Percentiles rank a stretch among this genome's conserved stretches.
Evolutionary conservation across 441 rosid genomes (phyloP).

Genomic region (Gossypium aridum): DNA sequence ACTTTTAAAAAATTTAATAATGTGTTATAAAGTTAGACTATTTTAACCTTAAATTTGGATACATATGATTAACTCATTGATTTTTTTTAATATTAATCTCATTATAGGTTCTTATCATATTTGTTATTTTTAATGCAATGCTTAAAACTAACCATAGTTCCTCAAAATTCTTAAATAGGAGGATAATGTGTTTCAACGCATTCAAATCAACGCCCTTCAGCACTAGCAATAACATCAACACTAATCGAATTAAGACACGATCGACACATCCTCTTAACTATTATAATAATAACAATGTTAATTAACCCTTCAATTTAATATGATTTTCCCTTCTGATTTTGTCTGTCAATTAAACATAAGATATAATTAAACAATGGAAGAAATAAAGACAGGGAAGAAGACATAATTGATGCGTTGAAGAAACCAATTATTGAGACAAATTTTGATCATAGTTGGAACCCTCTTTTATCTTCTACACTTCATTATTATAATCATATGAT

Average conservation of each 20-base stretch:
- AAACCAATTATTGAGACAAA: neutral
- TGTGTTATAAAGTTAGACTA: too few species aligned
- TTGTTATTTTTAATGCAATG: too few species aligned
- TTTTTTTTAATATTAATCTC: too few species aligned
- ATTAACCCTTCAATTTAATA: neutral
- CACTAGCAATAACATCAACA: neutral
- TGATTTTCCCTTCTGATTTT: neutral
- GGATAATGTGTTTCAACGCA: too few species aligned
- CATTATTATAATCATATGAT: neutral
- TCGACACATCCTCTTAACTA: too few species aligned
- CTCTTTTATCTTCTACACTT: neutral
- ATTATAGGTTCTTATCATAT: too few species aligned
- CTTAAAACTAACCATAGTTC: too few species aligned
- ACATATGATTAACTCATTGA: too few species aligned
- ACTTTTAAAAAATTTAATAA: too few species aligned
- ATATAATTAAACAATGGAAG: neutral
- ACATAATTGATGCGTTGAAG: neutral
- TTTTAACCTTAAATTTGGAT: too few species aligned
- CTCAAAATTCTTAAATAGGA: fast-evolving
- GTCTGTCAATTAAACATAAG: neutral
- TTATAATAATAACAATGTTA: too few species aligned
- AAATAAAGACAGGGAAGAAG: neutral
- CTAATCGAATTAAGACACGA: too few species aligned
- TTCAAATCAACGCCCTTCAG: fast-evolving
- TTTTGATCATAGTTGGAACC: neutral